Evolutionary conservation across 108 stramenopile species (phyloP).

Genomic region (Cylindrotheca closterium): DNA sequence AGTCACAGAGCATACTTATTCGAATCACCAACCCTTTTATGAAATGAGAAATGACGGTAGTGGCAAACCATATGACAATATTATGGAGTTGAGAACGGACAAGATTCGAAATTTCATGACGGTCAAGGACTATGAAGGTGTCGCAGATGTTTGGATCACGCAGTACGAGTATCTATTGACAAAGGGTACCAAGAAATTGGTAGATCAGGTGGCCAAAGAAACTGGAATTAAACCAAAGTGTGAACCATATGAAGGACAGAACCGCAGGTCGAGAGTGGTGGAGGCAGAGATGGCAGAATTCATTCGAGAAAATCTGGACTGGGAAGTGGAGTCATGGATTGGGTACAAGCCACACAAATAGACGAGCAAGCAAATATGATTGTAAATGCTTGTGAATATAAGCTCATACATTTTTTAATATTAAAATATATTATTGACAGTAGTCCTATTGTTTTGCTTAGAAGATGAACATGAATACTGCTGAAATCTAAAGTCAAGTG

Average conservation of each 20-base stretch:
- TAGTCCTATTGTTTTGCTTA: not conserved
- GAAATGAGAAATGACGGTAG: conserved; percentile 87
- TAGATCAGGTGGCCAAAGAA: conserved; percentile 58
- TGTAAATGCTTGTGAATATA: not conserved
- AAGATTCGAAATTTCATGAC: conserved; percentile 87
- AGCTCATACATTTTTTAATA: not conserved
- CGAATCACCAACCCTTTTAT: conserved; percentile 83
- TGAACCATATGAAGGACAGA: conserved; percentile 60
- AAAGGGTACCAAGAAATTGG: conserved; percentile 65
- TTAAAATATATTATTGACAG: too few relatives aligned
- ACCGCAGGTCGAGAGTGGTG: conserved; percentile 56
- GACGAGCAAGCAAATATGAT: not conserved
- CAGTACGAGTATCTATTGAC: conserved; percentile 77
- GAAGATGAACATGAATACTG: not conserved
- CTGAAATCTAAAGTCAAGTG: too few relatives aligned
- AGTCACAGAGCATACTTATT: conserved; percentile 61
- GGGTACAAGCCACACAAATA: conserved; percentile 51
- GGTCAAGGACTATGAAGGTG: conserved; percentile 51
- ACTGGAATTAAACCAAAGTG: conserved; percentile 78
- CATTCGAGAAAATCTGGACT: conserved; percentile 75
- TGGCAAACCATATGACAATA: conserved; percentile 74
- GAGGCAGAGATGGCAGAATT: conserved; percentile 62
- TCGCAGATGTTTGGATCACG: conserved; percentile 74
- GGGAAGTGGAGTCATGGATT: conserved; percentile 79
- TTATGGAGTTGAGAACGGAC: conserved; percentile 80